Evolutionary conservation across 352 stramenopile genomes (phyloP), one percentile per base, ranked within the genome.

Genomic region (Lagenidium giganteum): DNA sequence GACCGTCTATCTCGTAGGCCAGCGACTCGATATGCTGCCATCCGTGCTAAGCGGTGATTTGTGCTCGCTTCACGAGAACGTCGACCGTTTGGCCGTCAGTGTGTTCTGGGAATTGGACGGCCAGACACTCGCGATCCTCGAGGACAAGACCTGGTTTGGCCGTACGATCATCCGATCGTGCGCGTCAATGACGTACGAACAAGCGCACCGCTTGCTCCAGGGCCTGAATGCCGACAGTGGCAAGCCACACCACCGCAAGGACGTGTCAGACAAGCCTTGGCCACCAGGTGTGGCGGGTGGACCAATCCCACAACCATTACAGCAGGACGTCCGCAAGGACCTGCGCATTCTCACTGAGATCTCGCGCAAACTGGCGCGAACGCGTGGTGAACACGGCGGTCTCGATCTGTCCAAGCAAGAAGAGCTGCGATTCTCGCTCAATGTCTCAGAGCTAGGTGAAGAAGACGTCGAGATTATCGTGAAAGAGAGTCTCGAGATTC

Each of bases 1-100:
- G 20, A 98, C 94, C 1, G 98, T 97, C 1, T 99, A 99, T 66
- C 80, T 99, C 18, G 96, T 99, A 5, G 96, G 98, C 22, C 82
- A 89, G 57, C 74, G 79, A 0, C 65, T 95, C 27, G 90, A 97
- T 54, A 98, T 98, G 92, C 62, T 98, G 31, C 92, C 92, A 3
- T 72, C 76, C 2, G 67, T 98, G 16, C 66, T 98, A 1, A 89
- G 77, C 42, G 75, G 64, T 1, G 79, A 97, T 39, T 54, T 98
- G 26, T 97, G 90, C 51, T 97, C 90, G 22, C 61, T 98, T 23
- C 92, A 97, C 53, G 76, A 93, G 39, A 76, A 83, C 28, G 69
- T 76, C 28, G 89, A 98, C 42, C 77, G 90, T 8, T 63, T 96
- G 12, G 86, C 90, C 2, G 83, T 98, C 28, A 96, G 79, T 35